Percentiles rank a stretch among this genome's conserved stretches.
These are phyloP conservation scores for Silene uniflora DNA, from an alignment of 148 eudicot genomes.

Conservation along the genomic window DNA sequence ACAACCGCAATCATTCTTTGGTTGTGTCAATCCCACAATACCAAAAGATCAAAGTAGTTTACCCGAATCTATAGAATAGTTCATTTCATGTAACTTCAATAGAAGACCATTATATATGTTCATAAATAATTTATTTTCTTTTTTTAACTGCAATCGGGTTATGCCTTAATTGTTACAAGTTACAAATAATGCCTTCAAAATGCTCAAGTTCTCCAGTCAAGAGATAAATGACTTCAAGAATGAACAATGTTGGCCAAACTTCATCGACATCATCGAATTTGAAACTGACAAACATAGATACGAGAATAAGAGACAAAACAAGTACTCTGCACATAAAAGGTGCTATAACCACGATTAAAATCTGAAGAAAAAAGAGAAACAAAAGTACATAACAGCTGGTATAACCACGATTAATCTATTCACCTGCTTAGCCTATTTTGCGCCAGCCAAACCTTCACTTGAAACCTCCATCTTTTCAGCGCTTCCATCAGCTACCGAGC, in stretches of 20 bases:
- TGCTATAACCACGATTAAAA: background rate
- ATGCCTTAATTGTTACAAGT: background rate
- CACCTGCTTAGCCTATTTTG: constrained; percentile 4
- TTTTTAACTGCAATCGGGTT: background rate
- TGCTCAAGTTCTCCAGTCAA: background rate
- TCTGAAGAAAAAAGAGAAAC: background rate
- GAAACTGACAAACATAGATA: background rate
- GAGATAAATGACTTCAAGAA: background rate
- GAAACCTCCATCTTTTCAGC: constrained; percentile 12
- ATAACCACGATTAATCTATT: background rate
- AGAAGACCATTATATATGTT: constrained; percentile 6
- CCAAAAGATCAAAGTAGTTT: constrained; percentile 37
- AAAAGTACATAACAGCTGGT: background rate
- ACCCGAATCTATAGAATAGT: constrained; percentile 13
- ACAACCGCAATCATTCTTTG: constrained; percentile 42
- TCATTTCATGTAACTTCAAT: background rate
- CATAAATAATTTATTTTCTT: background rate
- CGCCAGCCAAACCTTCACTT: constrained; percentile 11
- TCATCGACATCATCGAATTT: constrained; percentile 4
- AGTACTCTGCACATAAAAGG: background rate
- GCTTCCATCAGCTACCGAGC: background rate
- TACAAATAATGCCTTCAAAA: background rate
- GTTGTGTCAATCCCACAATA: constrained; percentile 46
- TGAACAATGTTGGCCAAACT: background rate
- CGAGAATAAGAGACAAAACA: background rate